Base-by-base conservation (phyloP, 129 eudicot genomes). In the Artemisia tridentata region DNA sequence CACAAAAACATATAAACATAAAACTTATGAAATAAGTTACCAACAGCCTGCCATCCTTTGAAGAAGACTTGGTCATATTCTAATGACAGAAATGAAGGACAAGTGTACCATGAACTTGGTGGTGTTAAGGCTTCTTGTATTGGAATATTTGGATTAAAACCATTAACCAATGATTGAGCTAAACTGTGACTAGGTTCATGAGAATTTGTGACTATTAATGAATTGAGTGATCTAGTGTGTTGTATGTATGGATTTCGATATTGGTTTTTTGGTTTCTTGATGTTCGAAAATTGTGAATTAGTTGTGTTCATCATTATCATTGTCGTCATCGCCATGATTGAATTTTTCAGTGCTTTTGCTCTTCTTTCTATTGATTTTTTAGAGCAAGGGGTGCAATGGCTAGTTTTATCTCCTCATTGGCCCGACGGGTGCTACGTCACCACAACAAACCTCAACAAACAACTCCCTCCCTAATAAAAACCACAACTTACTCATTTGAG, bases 1-100 rank as follows among this genome's bases (percentile, higher is more conserved):
- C 60, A 49, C 10, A 71, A 20, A 27, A 16, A 5, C 11, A 19
- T 23, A 51, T 1, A 66, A 17, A 65, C 0, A 59, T 19, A 48
- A 16, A 4, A 59, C 57, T 8, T 13, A 52, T 3, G 18, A 5
- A 15, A 47, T 8, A 29, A 43, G 55, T 54, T 82, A 95, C 97
- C 99, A 31, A 90, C 91, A 13, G 92, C 85, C 63, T 87, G 91
- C 99, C 99, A 95, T 61, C 99, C 99, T 57, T 58, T 80, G 81
- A 78, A 87, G 84, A 95, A 95, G 71, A 95, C 85, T 63, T 75
- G 93, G 67, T 83, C 60, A 56, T 87, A 80, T 78, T 95, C 97
- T 18, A 79, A 80, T 61, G 88, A 78, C 43, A 78, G 84, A 68
- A 90, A 85, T 59, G 80, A 77, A 55, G 96, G 80, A 72, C 80